Evolutionary conservation across 176 grass and related monocot species (phyloP), one percentile per base, ranked within the genome.

Genomic region (Zoysia pacifica): DNA sequence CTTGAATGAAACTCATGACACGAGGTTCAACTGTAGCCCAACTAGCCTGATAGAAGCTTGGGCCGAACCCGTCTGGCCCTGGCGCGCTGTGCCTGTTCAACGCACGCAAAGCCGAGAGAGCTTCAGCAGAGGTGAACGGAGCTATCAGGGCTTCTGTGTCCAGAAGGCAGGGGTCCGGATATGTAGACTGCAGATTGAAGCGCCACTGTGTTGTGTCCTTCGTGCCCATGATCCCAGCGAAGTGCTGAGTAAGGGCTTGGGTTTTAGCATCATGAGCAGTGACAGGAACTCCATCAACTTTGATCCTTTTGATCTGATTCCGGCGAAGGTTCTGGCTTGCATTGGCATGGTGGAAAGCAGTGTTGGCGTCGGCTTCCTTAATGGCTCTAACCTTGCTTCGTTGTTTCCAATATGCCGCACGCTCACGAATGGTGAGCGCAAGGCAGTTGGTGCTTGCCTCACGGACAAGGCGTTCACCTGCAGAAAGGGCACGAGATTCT

Each of bases 31-130:
- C 56, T 2, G 56, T 28, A 1, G 5, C n/a, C 56, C n/a, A 60
- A 0, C 5, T 5, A 2, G n/a, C n/a, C 1, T 20, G 1, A 28
- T 60, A 60, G 1, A 20, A 60, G 4, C n/a, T n/a, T 8, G 56
- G n/a, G 5, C 56, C 56, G 5, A 60, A 28, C 14, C 56, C 56
- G 9, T 60, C 56, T 1, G 56, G 56, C 1, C 56, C 56, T 15
- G 56, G 56, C 1, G n/a, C 56, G 4, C 18, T 60, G 56, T 60
- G 1, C 1, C 6, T 6, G 56, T 60, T 60, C 56, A 60, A 28
- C 3, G 4, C 4, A 8, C 1, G 0, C 1, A 28, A 1, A 0
- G 56, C 7, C 0, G 6, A 3, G 1, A 2, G 5, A 1, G 56
- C 56, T 9, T 60, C 56, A 9, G 5, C n/a, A 9, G 56, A n/a